Evolutionary conservation across 2,329 filamentous ascomycete genomes (phyloP).

Genomic region (Leptographium flavum): DNA sequence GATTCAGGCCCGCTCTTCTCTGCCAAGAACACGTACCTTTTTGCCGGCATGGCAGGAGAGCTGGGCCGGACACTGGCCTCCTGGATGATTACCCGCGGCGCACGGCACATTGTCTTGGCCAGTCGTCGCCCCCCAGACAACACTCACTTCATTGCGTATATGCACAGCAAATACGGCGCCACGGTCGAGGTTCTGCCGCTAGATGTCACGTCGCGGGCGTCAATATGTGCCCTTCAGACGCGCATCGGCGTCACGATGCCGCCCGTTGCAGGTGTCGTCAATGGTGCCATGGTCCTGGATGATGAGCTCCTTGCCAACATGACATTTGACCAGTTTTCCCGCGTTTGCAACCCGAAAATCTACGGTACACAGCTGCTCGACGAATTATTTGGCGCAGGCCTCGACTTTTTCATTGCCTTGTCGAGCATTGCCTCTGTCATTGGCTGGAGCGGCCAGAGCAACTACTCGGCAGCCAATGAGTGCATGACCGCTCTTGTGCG

Average conservation of each 20-base stretch:
- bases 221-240: neutral
- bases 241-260: constrained; percentile 13
- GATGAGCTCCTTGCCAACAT: constrained; percentile 15
- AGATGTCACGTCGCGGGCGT: neutral
- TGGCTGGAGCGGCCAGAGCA: constrained; percentile 20
- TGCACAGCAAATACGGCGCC: too few relatives aligned
- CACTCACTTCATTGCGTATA: too few relatives aligned
- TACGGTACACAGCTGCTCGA: constrained; percentile 17
- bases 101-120: constrained; percentile 21
- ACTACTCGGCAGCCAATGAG: constrained; percentile 26
- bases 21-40: neutral
- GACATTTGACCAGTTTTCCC: constrained; percentile 11
- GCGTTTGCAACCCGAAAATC: constrained; percentile 19
- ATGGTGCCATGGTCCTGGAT: constrained; percentile 23
- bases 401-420: constrained; percentile 23
- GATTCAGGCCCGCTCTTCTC: neutral
- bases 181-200: neutral
- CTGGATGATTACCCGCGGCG: constrained; percentile 26
- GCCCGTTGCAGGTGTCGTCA: constrained; percentile 20
- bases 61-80: constrained; percentile 22
- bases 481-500: constrained; percentile 21
- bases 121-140: constrained; percentile 16
- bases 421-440: constrained; percentile 13
- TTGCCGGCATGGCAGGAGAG: constrained; percentile 11
- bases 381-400: constrained; percentile 14